Evolutionary conservation across 1,139 yeast species (phyloP).

Genomic region (Saccharomyces hybrid): DNA sequence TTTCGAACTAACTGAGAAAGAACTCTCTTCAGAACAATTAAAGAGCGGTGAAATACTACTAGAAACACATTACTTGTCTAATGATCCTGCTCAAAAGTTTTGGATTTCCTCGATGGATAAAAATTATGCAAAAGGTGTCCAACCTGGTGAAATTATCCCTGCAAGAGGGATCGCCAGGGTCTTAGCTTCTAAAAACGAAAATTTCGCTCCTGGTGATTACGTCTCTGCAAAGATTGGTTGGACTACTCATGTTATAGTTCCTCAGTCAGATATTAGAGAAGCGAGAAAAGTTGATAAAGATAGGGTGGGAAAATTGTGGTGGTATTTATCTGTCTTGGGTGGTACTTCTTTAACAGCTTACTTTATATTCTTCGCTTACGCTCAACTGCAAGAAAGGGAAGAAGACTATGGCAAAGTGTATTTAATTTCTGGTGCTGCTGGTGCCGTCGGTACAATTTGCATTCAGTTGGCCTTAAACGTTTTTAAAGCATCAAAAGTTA

Average conservation of each 20-base stretch:
- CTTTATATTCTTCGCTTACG: conserved; percentile 44
- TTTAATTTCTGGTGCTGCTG: conserved; percentile 59
- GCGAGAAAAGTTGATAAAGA: conserved; percentile 28
- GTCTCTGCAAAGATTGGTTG: conserved; percentile 36
- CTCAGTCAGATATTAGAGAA: conserved; percentile 14
- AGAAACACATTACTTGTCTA: conserved; percentile 45
- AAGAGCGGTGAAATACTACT: conserved; percentile 42
- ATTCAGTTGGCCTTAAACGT: conserved; percentile 52
- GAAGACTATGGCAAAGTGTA: conserved; percentile 37
- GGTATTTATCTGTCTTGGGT: conserved; percentile 46
- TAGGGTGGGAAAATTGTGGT: conserved; percentile 33
- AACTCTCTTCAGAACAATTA: conserved; percentile 30
- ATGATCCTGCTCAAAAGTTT: conserved; percentile 60
- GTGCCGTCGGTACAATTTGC: conserved; percentile 61
- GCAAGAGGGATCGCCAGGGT: conserved; percentile 47
- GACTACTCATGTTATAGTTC: conserved; percentile 37
- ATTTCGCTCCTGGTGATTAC: conserved; percentile 40
- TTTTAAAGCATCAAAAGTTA: conserved; percentile 47
- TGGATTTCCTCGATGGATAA: conserved; percentile 46
- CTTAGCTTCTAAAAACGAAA: conserved; percentile 37
- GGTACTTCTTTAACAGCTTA: conserved; percentile 59
- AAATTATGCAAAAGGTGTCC: conserved; percentile 43
- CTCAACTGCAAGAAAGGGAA: conserved; percentile 34
- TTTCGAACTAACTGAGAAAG: conserved; percentile 31
- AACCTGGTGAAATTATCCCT: conserved; percentile 43